Evolutionary conservation across 2,329 filamentous ascomycete genomes (phyloP).

Genomic region (Volutella citrinella): DNA sequence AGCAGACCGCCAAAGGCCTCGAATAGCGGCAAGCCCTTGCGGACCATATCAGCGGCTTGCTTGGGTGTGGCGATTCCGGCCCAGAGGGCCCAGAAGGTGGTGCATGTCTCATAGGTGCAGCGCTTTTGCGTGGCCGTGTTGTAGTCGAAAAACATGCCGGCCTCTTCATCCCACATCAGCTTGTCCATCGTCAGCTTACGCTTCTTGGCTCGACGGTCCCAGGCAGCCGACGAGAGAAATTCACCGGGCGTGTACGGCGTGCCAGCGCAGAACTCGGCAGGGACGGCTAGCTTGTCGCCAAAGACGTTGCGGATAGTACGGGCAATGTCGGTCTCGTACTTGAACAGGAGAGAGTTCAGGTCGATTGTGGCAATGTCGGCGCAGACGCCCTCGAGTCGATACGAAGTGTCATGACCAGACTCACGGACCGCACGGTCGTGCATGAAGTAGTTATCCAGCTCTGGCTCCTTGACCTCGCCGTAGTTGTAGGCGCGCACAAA

Average conservation of each 20-base stretch:
- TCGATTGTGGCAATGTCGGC: constrained; percentile 92
- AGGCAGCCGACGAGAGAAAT: constrained; percentile 77
- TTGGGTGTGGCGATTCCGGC: constrained; percentile 81
- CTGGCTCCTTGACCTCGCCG: constrained; percentile 72
- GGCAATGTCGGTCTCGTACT: constrained; percentile 93
- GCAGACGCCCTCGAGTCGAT: constrained; percentile 83
- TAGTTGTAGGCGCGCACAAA: constrained; percentile 89
- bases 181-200: constrained; percentile 86
- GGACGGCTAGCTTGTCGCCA: constrained; percentile 76
- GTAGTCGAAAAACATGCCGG: constrained; percentile 98
- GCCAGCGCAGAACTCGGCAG: constrained; percentile 74
- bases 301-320: constrained; percentile 82
- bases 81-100: constrained; percentile 98
- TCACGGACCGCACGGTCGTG: constrained; percentile 95
- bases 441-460: constrained; percentile 91
- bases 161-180: constrained; percentile 87
- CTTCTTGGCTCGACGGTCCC: constrained; percentile 85
- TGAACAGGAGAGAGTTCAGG: constrained; percentile 91
- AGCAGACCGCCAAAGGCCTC: constrained; percentile 85
- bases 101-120: constrained; percentile 83
- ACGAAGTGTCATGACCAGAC: constrained; percentile 94
- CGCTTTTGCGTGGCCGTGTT: constrained; percentile 79
- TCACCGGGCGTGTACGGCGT: constrained; percentile 62
- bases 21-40: constrained; percentile 78
- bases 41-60: constrained; percentile 81